Evolutionary conservation across 2,329 filamentous ascomycete species (phyloP), one percentile per base, ranked within the genome.

Genomic region (Ophiostoma perfectum): DNA sequence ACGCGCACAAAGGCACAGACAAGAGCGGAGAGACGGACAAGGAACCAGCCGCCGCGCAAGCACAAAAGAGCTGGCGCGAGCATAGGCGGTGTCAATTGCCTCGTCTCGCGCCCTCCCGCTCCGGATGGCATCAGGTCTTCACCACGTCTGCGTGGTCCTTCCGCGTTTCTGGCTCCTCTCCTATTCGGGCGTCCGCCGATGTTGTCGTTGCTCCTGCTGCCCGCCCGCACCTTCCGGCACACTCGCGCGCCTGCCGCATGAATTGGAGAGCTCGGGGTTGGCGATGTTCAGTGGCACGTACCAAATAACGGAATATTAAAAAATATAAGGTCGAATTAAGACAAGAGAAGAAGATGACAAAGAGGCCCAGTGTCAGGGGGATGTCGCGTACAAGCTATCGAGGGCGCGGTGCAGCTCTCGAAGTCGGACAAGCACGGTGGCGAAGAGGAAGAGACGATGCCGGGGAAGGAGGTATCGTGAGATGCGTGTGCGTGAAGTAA

Each of bases 281-380:
- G 55, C 45, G 68, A 65, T 58, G 58, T 66, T 68, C 66, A 66
- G 27, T 49, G 62, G 14, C 38, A 70, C 69, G 9, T 69, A 70
- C 67, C 67, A 69, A 69, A 63, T 47, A 64, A 41, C 16, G 52
- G 36, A 41, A 41, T 62, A 67, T 63, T 67, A 64, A 69, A 66
- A 42, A 67, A 41, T 64, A 62, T 64, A 67, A 27, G 45, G 67
- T 65, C 64, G 58, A 68, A 63, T 42, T 55, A 52, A 66, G 60
- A 65, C 41, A 65, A 67, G 60, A 60, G 64, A 62, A 27, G 41
- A 66, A 39, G 36, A 60, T 42, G 60, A 63, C 60, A 42, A 67
- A 58, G 60, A 68, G 45, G 27, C n/a, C 60, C 49, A 63, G 45
- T 44, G 60, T 47, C 62, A 52, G 55, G 45, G 55, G 65, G 55